Evolutionary conservation across 768 basidiomycete genomes (phyloP).

Genomic region (Coprinopsis cinerea): DNA sequence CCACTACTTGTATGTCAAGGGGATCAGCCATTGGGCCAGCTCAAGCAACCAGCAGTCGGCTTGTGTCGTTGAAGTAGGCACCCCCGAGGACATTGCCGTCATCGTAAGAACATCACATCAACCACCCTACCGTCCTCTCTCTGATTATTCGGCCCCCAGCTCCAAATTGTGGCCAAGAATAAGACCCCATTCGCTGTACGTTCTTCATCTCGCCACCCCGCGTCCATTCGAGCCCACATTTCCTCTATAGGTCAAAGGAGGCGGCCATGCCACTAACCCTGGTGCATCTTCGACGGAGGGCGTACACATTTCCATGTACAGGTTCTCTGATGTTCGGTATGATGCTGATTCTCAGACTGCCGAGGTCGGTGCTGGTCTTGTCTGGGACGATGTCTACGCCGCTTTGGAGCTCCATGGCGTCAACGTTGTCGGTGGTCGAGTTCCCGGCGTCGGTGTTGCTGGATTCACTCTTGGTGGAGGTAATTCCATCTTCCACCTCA

Average conservation of each 20-base stretch:
- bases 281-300: slow-evolving; percentile 57
- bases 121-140: not conserved
- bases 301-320: slow-evolving; percentile 51
- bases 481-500: slow-evolving; percentile 27
- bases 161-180: slow-evolving; percentile 36
- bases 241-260: slow-evolving; percentile 48
- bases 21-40: slow-evolving; percentile 44
- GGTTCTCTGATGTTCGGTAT: slow-evolving; percentile 42
- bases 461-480: slow-evolving; percentile 58
- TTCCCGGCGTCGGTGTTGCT: slow-evolving; percentile 53
- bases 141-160: slow-evolving; percentile 24
- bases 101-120: slow-evolving; percentile 30
- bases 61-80: slow-evolving; percentile 54
- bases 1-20: slow-evolving; percentile 29
- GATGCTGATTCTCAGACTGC: slow-evolving; percentile 33
- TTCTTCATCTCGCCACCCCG: not conserved
- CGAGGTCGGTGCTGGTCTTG: slow-evolving; percentile 38
- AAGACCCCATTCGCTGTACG: slow-evolving; percentile 47
- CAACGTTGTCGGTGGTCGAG: slow-evolving; percentile 55
- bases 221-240: too few relatives aligned
- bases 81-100: slow-evolving; percentile 37
- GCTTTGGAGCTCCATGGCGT: slow-evolving; percentile 43
- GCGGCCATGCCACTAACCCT: slow-evolving; percentile 50
- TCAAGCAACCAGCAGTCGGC: slow-evolving; percentile 38
- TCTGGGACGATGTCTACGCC: slow-evolving; percentile 62